Evolutionary conservation across 2,329 filamentous ascomycete genomes (phyloP).

Genomic region (Bipolaris bicolor): DNA sequence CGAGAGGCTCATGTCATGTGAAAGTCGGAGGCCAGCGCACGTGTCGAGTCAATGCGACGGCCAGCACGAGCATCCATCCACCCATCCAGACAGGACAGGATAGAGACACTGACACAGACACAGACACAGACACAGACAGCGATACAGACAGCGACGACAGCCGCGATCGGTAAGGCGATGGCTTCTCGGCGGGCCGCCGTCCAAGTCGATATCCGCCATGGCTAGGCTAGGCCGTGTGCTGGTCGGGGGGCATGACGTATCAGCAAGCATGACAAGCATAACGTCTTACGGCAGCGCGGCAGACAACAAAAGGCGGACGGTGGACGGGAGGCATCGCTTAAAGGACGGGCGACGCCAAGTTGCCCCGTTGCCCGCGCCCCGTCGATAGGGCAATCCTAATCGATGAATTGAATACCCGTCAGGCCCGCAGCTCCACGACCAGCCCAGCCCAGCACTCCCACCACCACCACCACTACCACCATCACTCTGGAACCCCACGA

Average conservation of each 20-base stretch:
- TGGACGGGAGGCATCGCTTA: conserved; percentile 2
- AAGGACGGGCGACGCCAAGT: conserved; percentile 15
- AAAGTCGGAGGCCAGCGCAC: conserved; percentile 16
- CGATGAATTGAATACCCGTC: neutral
- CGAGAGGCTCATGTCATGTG: conserved; percentile 18
- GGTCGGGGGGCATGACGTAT: neutral
- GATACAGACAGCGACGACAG: no score
- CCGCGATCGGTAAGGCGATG: no score
- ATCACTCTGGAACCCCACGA: conserved; percentile 18
- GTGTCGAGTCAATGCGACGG: conserved; percentile 11
- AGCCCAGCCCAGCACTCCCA: no score
- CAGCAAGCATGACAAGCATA: conserved; percentile 3
- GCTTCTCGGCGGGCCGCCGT: no score
- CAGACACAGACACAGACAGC: no score
- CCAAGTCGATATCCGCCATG: no score
- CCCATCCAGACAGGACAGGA: no score
- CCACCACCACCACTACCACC: no score
- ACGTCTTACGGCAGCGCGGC: conserved; percentile 8
- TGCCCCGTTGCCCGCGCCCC: conserved; percentile 5
- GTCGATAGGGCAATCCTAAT: conserved; percentile 3
- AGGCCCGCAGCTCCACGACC: neutral
- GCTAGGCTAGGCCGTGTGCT: neutral
- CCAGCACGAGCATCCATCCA: no score
- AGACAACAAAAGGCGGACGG: conserved; percentile 4
- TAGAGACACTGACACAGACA: no score